phyloP scores from a whole-genome alignment of 2,329 filamentous ascomycete genomes.

The Calonectria multiphialidica region DNA sequence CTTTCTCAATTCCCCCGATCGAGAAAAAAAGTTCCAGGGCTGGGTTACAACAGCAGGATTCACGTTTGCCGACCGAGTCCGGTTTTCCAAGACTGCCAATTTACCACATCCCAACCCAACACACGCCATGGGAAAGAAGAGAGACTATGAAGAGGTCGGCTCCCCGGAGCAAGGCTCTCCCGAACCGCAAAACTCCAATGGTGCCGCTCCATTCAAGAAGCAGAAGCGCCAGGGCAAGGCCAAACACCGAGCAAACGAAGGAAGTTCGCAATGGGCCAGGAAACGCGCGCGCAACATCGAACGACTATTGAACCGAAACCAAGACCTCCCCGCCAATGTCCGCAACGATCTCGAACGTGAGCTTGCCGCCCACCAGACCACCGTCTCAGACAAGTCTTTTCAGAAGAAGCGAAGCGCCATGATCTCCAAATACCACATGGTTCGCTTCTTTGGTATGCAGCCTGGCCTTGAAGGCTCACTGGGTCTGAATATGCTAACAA shows the following conservation, averaged over 20 bases:
- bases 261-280: conserved; percentile 72
- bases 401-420: conserved; percentile 75
- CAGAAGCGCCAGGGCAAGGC: conserved; percentile 48
- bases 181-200: conserved; percentile 32
- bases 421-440: conserved; percentile 85
- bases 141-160: conserved; percentile 45
- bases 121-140: conserved; percentile 48
- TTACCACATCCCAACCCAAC: not conserved
- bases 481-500: conserved; percentile 19
- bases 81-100: not conserved
- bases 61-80: not conserved
- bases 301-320: conserved; percentile 71
- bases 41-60: not conserved
- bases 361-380: conserved; percentile 73
- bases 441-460: conserved; percentile 81
- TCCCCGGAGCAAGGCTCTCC: conserved; percentile 40
- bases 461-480: not conserved
- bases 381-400: conserved; percentile 69
- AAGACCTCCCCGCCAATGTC: conserved; percentile 75
- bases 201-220: conserved; percentile 44
- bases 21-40: conserved; percentile 40
- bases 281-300: conserved; percentile 79
- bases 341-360: conserved; percentile 79
- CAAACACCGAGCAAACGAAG: conserved; percentile 59
- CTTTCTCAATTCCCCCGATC: conserved; percentile 24